A percentile compares a stretch with the other conserved stretches of the same genome.
Conservation (phyloP, 208 protist species). For the Crithidia thermophila region DNA sequence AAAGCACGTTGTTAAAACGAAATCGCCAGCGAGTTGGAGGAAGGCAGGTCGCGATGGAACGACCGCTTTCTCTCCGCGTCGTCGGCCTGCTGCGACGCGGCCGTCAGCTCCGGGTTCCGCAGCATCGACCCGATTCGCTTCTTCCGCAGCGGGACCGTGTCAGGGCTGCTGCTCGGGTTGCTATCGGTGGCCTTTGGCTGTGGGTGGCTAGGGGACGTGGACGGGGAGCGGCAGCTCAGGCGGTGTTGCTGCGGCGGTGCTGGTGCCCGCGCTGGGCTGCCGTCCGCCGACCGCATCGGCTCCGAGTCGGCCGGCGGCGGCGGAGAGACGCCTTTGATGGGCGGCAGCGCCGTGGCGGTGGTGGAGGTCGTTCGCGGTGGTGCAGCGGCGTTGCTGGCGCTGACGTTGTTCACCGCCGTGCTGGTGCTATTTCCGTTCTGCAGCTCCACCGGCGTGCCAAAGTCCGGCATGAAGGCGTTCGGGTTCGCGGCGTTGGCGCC, state of each 20-base stretch:
- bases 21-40: constrained; percentile 7
- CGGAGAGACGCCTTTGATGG: background rate
- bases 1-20: constrained; percentile 10
- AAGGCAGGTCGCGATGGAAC: constrained; percentile 6
- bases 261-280: background rate
- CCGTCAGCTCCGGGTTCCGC: constrained; percentile 5
- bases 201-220: background rate
- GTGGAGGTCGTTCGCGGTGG: too few relatives aligned
- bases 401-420: background rate
- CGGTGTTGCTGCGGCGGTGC: background rate
- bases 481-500: too few relatives aligned
- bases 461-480: too few relatives aligned
- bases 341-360: background rate
- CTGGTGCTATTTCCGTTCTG: too few relatives aligned
- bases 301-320: background rate
- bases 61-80: background rate
- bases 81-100: background rate
- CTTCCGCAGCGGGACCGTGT: background rate
- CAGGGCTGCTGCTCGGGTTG: background rate
- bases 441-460: too few relatives aligned
- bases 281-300: too few relatives aligned
- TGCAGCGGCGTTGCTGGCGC: background rate
- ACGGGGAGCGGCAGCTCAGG: constrained; percentile 3
- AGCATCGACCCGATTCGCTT: constrained; percentile 14
- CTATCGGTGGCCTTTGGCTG: background rate